phyloP scores from a whole-genome alignment of 352 stramenopile species.

The Pythium scleroteichum region DNA sequence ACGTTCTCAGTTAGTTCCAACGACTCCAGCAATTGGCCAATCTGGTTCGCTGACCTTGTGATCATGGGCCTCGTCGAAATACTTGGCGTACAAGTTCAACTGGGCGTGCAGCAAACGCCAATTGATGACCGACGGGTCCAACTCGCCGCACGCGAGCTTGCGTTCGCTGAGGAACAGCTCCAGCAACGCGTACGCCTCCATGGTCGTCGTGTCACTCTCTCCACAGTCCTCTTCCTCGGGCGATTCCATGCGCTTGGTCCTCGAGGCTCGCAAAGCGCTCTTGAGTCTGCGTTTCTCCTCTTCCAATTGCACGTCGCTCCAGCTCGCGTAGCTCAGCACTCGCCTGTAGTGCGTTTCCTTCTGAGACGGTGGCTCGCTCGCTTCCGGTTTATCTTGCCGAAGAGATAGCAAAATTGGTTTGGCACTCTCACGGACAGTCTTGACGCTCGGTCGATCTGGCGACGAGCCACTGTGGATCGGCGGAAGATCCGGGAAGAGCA shows the following conservation, averaged over 20 bases:
- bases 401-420: no score
- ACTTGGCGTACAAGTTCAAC: constrained; percentile 51
- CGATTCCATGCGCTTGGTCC: background rate
- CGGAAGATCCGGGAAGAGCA: constrained; percentile 37
- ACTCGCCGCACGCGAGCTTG: background rate
- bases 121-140: background rate
- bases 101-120: constrained; percentile 42
- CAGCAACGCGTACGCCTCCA: constrained; percentile 53
- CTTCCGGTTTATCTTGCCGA: background rate
- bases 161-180: constrained; percentile 54
- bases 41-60: constrained; percentile 32
- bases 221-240: background rate
- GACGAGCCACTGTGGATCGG: background rate
- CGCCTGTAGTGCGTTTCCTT: constrained; percentile 18
- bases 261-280: constrained; percentile 27
- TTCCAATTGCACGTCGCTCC: constrained; percentile 32
- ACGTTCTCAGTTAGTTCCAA: background rate
- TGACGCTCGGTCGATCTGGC: background rate
- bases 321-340: constrained; percentile 38
- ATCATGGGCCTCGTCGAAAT: constrained; percentile 46
- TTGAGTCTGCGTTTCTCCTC: constrained; percentile 43
- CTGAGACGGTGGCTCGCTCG: background rate
- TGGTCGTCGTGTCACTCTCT: background rate
- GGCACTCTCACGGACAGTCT: no score
- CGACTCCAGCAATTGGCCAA: background rate